phyloP scores from a whole-genome alignment of 176 grass and related monocot genomes.

The Olyra latifolia region DNA sequence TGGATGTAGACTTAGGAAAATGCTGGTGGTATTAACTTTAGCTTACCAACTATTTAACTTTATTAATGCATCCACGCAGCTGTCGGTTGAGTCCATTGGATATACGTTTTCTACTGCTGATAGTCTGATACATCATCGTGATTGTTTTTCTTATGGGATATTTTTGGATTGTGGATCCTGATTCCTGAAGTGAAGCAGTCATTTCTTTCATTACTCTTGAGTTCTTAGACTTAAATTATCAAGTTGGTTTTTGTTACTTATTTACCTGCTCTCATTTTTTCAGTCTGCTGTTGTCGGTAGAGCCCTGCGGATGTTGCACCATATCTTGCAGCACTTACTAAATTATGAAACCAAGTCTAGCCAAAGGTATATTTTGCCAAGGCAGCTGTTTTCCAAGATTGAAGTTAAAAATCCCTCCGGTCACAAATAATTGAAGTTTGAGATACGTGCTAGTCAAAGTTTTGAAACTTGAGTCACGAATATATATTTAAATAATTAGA shows the following conservation, averaged over 20 bases:
- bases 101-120: neutral
- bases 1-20: conserved; percentile 1
- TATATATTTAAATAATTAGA: too few species aligned
- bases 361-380: conserved; percentile 53
- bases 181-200: neutral
- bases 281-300: conserved; percentile 68
- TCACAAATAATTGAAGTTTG: too few species aligned
- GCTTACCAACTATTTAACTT: neutral
- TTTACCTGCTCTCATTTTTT: conserved; percentile 29
- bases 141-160: neutral
- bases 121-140: neutral
- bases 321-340: conserved; percentile 60
- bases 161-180: conserved; percentile 5
- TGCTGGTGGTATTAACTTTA: conserved; percentile 14
- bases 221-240: neutral
- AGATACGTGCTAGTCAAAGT: too few species aligned
- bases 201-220: neutral
- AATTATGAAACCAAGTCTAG: conserved; percentile 44
- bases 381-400: neutral
- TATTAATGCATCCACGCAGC: neutral
- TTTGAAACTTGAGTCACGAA: too few species aligned
- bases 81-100: neutral
- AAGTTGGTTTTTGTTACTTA: neutral
- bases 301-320: conserved; percentile 66
- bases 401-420: too few species aligned